These are phyloP conservation scores for Fusarium humuli DNA, from an alignment of 2,329 filamentous ascomycete species.

Conservation along the genomic window DNA sequence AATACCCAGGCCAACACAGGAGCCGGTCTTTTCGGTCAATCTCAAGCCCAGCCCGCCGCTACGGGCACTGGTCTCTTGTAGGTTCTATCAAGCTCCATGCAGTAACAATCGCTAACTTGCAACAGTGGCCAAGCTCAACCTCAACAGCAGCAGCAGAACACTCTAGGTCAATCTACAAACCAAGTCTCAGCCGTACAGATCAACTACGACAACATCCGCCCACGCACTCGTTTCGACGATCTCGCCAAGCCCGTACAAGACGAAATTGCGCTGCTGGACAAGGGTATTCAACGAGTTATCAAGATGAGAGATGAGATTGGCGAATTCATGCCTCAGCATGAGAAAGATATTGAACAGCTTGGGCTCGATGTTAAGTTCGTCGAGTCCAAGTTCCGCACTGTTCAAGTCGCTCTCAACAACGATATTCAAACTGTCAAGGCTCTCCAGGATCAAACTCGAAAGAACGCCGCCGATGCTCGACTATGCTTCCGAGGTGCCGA, in stretches of 20 bases:
- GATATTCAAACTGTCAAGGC: conserved; percentile 74
- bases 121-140: conserved; percentile 48
- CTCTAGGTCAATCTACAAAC: conserved; percentile 54
- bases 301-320: conserved; percentile 81
- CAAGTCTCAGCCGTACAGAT: conserved; percentile 80
- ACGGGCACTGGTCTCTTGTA: conserved; percentile 50
- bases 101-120: conserved; percentile 30
- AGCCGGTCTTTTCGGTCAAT: conserved; percentile 51
- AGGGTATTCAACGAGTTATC: conserved; percentile 83
- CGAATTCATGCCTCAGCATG: conserved; percentile 70
- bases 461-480: conserved; percentile 76
- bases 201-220: conserved; percentile 80
- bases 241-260: conserved; percentile 84
- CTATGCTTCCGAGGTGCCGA: conserved; percentile 79
- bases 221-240: conserved; percentile 92
- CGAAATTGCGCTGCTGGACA: conserved; percentile 81
- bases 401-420: conserved; percentile 59
- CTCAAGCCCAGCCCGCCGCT: conserved; percentile 50
- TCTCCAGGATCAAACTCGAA: conserved; percentile 68
- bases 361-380: conserved; percentile 62
- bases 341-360: conserved; percentile 60
- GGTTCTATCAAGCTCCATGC: conserved; percentile 4
- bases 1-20: conserved; percentile 42
- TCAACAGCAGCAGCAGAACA: conserved; percentile 47
- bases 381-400: conserved; percentile 60